These are phyloP conservation scores for Heterobasidion occidentale DNA, from an alignment of 1,284 basidiomycete species.

Conservation along the genomic window DNA sequence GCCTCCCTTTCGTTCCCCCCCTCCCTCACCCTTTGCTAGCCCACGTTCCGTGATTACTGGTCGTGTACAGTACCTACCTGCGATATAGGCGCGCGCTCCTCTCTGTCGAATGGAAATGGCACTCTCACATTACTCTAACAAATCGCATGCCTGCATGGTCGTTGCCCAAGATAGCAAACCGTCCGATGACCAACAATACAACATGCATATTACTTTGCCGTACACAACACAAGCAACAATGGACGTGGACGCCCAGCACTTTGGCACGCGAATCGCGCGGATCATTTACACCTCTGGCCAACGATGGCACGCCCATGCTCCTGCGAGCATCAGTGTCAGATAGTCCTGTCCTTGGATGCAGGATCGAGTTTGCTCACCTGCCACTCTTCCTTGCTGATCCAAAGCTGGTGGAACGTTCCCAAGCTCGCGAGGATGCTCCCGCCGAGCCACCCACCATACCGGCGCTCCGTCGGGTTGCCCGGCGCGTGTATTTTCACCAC, in stretches of 20 bases:
- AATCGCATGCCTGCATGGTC: neutral
- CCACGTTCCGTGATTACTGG: neutral
- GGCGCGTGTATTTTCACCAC: constrained; percentile 85
- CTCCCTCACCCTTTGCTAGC: neutral
- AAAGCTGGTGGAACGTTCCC: constrained; percentile 94
- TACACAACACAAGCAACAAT: too few relatives aligned
- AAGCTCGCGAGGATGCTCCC: constrained; percentile 89
- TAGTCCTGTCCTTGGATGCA: neutral
- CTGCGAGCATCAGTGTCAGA: constrained; percentile 23
- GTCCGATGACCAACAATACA: too few relatives aligned
- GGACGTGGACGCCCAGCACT: too few relatives aligned
- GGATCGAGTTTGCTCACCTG: constrained; percentile 46
- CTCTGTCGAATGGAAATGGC: neutral
- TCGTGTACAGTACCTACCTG: neutral
- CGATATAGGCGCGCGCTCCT: neutral
- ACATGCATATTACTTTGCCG: too few relatives aligned
- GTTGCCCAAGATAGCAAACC: neutral
- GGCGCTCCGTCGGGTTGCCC: constrained; percentile 81
- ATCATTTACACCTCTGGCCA: constrained; percentile 71
- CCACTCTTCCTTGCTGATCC: constrained; percentile 92
- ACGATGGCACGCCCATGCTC: constrained; percentile 76
- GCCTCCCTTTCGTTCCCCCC: neutral
- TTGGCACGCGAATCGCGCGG: too few relatives aligned
- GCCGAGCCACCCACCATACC: constrained; percentile 89
- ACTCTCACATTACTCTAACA: neutral